A percentile compares a stretch with the other conserved stretches of the same genome.
Conservation (phyloP, 1,284 basidiomycete species). For the Laetiporus sulphureus region DNA sequence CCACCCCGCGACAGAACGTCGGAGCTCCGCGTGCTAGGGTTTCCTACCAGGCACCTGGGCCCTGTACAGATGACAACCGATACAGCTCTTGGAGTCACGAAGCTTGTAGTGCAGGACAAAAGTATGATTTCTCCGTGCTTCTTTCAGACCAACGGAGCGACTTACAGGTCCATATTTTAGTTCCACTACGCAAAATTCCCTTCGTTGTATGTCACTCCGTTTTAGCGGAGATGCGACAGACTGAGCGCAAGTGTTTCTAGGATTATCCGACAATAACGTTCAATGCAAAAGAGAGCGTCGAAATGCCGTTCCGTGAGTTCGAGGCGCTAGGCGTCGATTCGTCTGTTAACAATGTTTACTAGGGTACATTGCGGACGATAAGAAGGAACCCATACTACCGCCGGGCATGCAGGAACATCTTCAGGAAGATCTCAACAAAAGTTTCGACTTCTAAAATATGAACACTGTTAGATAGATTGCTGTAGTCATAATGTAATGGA, state of each 20-base stretch:
- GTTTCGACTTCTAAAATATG: constrained; percentile 71
- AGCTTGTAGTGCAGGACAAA: constrained; percentile 78
- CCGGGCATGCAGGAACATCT: constrained; percentile 85
- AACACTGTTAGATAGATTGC: too few relatives aligned
- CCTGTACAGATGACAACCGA: constrained; percentile 97
- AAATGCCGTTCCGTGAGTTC: constrained; percentile 88
- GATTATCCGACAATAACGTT: constrained; percentile 86
- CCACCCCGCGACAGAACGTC: constrained; percentile 86
- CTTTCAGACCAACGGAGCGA: neutral
- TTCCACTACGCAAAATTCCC: constrained; percentile 63
- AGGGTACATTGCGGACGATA: constrained; percentile 56
- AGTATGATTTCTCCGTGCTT: constrained; percentile 28
- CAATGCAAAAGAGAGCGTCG: constrained; percentile 78
- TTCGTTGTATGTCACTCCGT: constrained; percentile 53
- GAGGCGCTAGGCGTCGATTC: neutral
- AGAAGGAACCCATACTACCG: constrained; percentile 67
- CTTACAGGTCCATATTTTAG: constrained; percentile 26
- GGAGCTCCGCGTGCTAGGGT: constrained; percentile 82
- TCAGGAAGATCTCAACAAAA: constrained; percentile 79
- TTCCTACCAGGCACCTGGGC: constrained; percentile 80
- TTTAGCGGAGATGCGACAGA: too few relatives aligned
- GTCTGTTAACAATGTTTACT: constrained; percentile 1
- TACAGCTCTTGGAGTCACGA: constrained; percentile 92
- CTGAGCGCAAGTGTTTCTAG: too few relatives aligned
- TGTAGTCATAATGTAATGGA: too few relatives aligned